A percentile compares a stretch with the other conserved stretches of the same genome.
Evolutionary conservation across 306 rosid species (phyloP).

Genomic region (Biancaea sappan): DNA sequence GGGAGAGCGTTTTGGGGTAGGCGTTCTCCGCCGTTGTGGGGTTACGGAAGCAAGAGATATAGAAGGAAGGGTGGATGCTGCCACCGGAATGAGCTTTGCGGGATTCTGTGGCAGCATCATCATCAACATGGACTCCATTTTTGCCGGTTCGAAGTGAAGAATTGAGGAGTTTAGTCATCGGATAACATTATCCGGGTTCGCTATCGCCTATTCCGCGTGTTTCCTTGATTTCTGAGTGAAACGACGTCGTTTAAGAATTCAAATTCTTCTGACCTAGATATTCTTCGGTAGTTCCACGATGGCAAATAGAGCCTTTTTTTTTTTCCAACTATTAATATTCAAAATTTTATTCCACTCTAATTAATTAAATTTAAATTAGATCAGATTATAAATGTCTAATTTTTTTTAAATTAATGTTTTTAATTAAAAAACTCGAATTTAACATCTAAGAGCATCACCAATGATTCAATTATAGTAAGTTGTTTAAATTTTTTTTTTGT

Average conservation of each 20-base stretch:
- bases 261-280: too few relatives aligned
- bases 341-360: too few relatives aligned
- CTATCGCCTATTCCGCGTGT: background rate
- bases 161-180: background rate
- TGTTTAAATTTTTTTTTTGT: too few relatives aligned
- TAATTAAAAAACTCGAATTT: too few relatives aligned
- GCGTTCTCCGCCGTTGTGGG: conserved; percentile 32
- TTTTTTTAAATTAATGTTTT: too few relatives aligned
- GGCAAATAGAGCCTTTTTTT: too few relatives aligned
- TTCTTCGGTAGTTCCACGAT: too few relatives aligned
- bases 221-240: background rate
- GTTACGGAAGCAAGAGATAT: conserved; percentile 40
- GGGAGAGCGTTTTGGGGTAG: conserved; percentile 45
- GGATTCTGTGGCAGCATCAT: conserved; percentile 35
- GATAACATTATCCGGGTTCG: conserved; percentile 19
- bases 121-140: conserved; percentile 47
- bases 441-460: too few relatives aligned
- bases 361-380: too few relatives aligned
- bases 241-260: background rate
- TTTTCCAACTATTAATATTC: too few relatives aligned
- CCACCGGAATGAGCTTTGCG: conserved; percentile 41
- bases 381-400: too few relatives aligned
- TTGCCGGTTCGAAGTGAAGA: background rate
- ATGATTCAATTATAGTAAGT: too few relatives aligned
- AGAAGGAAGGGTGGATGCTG: conserved; percentile 11